A percentile compares a stretch with the other conserved stretches of the same genome.
phyloP scores from a whole-genome alignment of 2,329 filamentous ascomycete genomes.

The Pseudopyrenochaeta lycopersici region DNA sequence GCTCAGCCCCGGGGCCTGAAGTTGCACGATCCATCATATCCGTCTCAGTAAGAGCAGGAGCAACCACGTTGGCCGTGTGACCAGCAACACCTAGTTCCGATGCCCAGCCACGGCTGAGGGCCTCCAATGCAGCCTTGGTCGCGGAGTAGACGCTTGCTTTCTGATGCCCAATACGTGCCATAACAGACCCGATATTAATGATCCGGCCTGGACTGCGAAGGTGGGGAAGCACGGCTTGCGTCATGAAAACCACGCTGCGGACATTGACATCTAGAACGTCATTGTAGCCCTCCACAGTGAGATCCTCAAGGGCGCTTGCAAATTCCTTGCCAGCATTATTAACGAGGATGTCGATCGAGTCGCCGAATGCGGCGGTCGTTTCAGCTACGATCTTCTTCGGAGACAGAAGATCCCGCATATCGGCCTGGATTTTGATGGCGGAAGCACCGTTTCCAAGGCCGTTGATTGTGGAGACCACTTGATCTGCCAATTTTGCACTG shows the following conservation, averaged over 20 bases:
- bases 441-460: conserved; percentile 46
- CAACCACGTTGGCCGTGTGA: conserved; percentile 69
- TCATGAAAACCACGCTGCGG: conserved; percentile 63
- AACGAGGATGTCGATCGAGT: conserved; percentile 54
- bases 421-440: conserved; percentile 51
- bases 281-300: conserved; percentile 60
- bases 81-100: conserved; percentile 65
- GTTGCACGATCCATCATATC: conserved; percentile 67
- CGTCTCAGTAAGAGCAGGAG: conserved; percentile 66
- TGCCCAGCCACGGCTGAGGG: conserved; percentile 67
- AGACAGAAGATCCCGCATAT: conserved; percentile 48
- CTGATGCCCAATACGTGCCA: conserved; percentile 57
- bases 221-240: conserved; percentile 62
- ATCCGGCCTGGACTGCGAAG: conserved; percentile 60
- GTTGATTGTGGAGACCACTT: conserved; percentile 47
- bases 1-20: too few relatives aligned
- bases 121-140: conserved; percentile 69
- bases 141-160: conserved; percentile 62
- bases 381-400: conserved; percentile 49
- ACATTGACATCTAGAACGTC: conserved; percentile 67
- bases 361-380: conserved; percentile 48
- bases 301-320: conserved; percentile 35
- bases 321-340: conserved; percentile 52
- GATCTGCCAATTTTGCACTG: conserved; percentile 46
- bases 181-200: conserved; percentile 68